phyloP scores from a whole-genome alignment of 139 green algal genomes.

The Haematococcus lacustris region DNA sequence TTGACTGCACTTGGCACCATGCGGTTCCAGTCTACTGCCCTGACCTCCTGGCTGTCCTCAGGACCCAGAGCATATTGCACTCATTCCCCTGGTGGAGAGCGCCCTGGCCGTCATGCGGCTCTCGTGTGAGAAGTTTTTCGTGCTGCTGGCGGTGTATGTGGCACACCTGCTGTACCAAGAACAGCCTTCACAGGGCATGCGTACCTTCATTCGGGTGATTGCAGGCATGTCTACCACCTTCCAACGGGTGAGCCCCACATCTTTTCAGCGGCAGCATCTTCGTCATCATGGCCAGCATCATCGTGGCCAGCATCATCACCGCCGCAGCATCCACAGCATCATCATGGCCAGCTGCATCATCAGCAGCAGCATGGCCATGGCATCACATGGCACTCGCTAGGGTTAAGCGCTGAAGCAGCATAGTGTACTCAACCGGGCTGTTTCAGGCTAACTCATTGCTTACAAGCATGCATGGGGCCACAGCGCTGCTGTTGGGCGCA shows the following conservation, averaged over 20 bases:
- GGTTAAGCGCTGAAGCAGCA: too few species aligned
- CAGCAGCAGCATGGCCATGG: too few species aligned
- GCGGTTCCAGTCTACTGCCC: neutral
- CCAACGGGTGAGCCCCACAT: constrained; percentile 46
- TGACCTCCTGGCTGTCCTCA: constrained; percentile 6
- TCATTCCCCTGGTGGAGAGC: constrained; percentile 65
- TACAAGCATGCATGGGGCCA: too few species aligned
- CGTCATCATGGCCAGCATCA: too few species aligned
- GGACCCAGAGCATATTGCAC: constrained; percentile 47
- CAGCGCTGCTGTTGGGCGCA: too few species aligned
- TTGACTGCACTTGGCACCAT: neutral
- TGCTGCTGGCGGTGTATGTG: constrained; percentile 57
- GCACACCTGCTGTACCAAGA: constrained; percentile 65
- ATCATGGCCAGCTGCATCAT: too few species aligned
- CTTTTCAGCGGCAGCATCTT: too few species aligned
- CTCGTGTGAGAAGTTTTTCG: constrained; percentile 74
- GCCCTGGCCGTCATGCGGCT: constrained; percentile 79
- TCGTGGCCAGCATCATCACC: too few species aligned
- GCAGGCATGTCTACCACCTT: constrained; percentile 43
- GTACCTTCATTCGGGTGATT: constrained; percentile 37
- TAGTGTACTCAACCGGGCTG: too few species aligned
- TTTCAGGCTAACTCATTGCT: too few species aligned
- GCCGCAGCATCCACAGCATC: too few species aligned
- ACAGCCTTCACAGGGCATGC: constrained; percentile 12
- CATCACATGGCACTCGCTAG: too few species aligned